These are phyloP conservation scores for Chaetomium sp. DNA, from an alignment of 2,329 filamentous ascomycete species.

Conservation along the genomic window DNA sequence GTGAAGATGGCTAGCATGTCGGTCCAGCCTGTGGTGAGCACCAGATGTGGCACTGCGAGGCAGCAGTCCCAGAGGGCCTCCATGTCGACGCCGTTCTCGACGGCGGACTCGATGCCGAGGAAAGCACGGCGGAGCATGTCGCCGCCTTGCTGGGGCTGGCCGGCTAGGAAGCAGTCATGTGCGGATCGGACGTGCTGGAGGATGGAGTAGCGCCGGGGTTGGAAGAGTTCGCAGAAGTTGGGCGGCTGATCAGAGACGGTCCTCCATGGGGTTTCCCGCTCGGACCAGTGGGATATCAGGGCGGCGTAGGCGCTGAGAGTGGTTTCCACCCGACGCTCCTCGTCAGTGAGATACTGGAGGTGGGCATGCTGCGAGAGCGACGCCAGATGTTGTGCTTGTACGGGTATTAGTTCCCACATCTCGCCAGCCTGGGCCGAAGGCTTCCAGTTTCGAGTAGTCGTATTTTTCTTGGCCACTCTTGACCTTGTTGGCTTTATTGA, in stretches of 20 bases:
- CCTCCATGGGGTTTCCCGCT: constrained; percentile 30
- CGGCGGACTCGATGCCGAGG: constrained; percentile 29
- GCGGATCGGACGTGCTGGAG: constrained; percentile 32
- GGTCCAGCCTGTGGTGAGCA: constrained; percentile 25
- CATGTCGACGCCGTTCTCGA: constrained; percentile 22
- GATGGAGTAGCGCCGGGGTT: constrained; percentile 23
- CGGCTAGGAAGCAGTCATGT: constrained; percentile 25
- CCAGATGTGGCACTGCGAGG: constrained; percentile 34
- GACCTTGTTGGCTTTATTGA: constrained; percentile 19
- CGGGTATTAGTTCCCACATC: not conserved
- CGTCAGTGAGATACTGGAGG: constrained; percentile 23
- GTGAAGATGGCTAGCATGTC: constrained; percentile 33
- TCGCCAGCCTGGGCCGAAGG: not conserved
- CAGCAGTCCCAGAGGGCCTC: constrained; percentile 37
- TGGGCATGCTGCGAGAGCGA: not conserved
- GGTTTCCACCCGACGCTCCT: constrained; percentile 25
- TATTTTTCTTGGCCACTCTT: constrained; percentile 6
- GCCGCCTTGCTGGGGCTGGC: constrained; percentile 22
- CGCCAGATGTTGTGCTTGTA: not conserved
- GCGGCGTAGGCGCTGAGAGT: constrained; percentile 29
- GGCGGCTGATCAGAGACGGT: not conserved
- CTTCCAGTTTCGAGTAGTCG: not conserved
- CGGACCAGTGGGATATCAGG: constrained; percentile 31
- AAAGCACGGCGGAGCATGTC: constrained; percentile 30
- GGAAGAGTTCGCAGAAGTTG: not conserved